phyloP scores from a whole-genome alignment of 768 basidiomycete species.

The Trametes sanguinea region DNA sequence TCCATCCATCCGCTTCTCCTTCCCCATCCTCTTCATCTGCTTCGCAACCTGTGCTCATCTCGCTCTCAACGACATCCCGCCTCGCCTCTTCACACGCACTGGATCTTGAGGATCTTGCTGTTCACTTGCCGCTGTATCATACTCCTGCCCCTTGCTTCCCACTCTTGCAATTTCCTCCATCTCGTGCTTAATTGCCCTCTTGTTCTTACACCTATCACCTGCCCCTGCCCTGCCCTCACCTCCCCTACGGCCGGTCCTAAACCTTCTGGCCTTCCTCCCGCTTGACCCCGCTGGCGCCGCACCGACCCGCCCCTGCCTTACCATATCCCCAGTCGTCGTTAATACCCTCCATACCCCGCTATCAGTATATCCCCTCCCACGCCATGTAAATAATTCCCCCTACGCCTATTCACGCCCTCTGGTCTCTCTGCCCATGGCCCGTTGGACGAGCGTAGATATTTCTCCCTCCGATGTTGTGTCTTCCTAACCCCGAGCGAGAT shows the following conservation, averaged over 20 bases:
- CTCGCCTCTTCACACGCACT: constrained; percentile 3
- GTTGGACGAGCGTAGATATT: constrained; percentile 12
- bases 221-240: background rate
- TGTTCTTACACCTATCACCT: background rate
- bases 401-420: background rate
- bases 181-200: background rate
- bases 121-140: constrained; percentile 17
- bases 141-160: constrained; percentile 4
- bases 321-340: background rate
- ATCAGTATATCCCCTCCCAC: background rate
- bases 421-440: background rate
- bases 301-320: too few relatives aligned
- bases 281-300: too few relatives aligned
- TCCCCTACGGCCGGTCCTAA: background rate
- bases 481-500: background rate
- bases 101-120: constrained; percentile 23
- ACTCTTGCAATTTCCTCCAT: background rate
- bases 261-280: too few relatives aligned
- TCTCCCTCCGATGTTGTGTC: background rate
- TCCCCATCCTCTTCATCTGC: background rate
- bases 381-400: background rate
- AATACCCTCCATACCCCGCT: background rate
- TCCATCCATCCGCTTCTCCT: too few relatives aligned
- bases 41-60: background rate
- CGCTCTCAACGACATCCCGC: background rate